Percentiles rank a stretch among this genome's conserved stretches.
These are phyloP conservation scores for Wallemia hederae DNA, from an alignment of 1,284 basidiomycete species.

Conservation along the genomic window DNA sequence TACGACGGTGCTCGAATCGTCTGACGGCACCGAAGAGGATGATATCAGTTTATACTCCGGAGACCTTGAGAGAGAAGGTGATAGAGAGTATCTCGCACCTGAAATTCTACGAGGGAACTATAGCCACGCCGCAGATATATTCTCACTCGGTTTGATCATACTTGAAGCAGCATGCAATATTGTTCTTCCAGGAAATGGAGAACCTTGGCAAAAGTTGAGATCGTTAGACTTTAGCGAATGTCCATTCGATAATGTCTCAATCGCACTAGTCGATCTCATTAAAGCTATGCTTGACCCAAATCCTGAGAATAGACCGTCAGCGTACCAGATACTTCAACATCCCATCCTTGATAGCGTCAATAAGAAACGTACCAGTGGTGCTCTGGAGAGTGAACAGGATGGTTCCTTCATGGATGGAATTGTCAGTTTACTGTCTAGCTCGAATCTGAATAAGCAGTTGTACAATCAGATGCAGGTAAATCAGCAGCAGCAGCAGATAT, in stretches of 20 bases:
- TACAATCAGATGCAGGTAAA: no score
- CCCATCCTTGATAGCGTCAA: conserved; percentile 30
- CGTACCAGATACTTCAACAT: conserved; percentile 30
- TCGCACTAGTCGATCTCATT: conserved; percentile 39
- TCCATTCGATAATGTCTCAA: conserved; percentile 36
- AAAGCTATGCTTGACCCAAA: conserved; percentile 48
- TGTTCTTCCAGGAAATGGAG: conserved; percentile 75
- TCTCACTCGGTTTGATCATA: conserved; percentile 83
- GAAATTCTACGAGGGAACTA: conserved; percentile 80
- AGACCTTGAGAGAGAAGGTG: conserved; percentile 53
- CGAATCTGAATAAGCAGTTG: no score
- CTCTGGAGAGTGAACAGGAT: not conserved
- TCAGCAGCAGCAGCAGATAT: no score
- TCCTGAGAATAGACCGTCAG: conserved; percentile 30
- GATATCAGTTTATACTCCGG: conserved; percentile 22
- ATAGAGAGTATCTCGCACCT: conserved; percentile 92
- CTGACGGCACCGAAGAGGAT: conserved; percentile 15
- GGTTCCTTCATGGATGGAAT: not conserved
- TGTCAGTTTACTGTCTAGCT: not conserved
- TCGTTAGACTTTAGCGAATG: conserved; percentile 76
- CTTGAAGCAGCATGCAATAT: conserved; percentile 89
- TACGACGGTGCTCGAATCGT: conserved; percentile 1
- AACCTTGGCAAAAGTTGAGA: conserved; percentile 77
- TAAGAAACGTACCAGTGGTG: not conserved
- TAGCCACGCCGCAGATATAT: conserved; percentile 80